phyloP scores from a whole-genome alignment of 305 asterid species.

The Solanum hybrid region DNA sequence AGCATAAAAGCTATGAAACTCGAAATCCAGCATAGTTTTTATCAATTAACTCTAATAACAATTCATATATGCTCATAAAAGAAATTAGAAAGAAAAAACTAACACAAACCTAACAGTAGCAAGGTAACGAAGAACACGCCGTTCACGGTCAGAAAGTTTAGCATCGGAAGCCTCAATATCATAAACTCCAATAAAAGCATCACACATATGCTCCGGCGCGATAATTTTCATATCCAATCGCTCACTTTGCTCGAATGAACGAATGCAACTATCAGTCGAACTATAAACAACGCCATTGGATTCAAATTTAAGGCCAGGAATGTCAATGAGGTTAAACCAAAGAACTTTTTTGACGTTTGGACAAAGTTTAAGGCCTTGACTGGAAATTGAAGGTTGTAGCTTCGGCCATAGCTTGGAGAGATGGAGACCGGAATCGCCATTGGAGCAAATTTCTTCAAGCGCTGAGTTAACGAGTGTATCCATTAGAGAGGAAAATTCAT shows the following conservation, averaged over 20 bases:
- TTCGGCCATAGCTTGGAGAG: conserved; percentile 61
- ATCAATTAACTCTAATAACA: neutral
- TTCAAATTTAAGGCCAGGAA: conserved; percentile 54
- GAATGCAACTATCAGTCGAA: conserved; percentile 21
- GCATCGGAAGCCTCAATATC: conserved; percentile 53
- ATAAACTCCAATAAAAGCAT: conserved; percentile 64
- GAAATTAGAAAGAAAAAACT: neutral
- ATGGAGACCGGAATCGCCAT: conserved; percentile 46
- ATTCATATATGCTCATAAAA: neutral
- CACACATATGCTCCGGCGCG: conserved; percentile 62
- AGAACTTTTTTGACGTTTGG: conserved; percentile 59
- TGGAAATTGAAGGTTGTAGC: conserved; percentile 35
- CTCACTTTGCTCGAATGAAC: conserved; percentile 51
- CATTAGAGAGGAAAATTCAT: conserved; percentile 24
- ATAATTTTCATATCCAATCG: conserved; percentile 41
- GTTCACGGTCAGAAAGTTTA: conserved; percentile 33
- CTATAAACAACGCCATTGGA: conserved; percentile 19
- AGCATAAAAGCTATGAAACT: neutral
- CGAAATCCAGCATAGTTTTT: neutral
- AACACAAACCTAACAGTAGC: conserved; percentile 64
- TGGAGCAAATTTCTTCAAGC: conserved; percentile 70
- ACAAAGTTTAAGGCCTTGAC: conserved; percentile 44
- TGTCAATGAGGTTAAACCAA: conserved; percentile 58
- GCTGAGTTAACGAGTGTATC: conserved; percentile 63
- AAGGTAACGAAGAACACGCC: conserved; percentile 57